These are phyloP conservation scores for Excoecaria agallocha DNA, from an alignment of 345 rosid species.

Conservation along the genomic window DNA sequence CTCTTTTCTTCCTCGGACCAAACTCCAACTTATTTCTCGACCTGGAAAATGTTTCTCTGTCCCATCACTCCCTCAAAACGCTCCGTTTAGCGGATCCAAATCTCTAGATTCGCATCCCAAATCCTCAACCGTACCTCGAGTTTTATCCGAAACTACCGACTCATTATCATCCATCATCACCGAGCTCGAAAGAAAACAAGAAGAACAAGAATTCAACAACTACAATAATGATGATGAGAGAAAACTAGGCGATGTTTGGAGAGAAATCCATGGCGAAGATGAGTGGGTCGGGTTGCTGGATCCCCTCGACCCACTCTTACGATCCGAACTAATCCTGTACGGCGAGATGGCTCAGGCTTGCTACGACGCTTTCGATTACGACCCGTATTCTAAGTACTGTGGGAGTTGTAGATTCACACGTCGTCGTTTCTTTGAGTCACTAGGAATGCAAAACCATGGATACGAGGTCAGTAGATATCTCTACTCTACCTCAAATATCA, in stretches of 20 bases:
- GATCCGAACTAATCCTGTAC: constrained; percentile 77
- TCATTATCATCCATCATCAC: constrained; percentile 38
- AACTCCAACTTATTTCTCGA: neutral
- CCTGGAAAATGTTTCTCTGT: neutral
- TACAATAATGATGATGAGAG: constrained; percentile 22
- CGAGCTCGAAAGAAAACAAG: constrained; percentile 19
- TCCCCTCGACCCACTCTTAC: constrained; percentile 67
- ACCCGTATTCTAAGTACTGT: constrained; percentile 68
- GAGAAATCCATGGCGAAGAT: constrained; percentile 70
- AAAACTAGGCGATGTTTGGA: constrained; percentile 53
- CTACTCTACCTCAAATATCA: constrained; percentile 70
- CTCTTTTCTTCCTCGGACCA: constrained; percentile 24
- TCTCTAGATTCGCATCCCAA: constrained; percentile 9
- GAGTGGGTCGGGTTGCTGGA: constrained; percentile 76
- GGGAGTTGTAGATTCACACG: constrained; percentile 68
- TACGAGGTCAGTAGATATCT: constrained; percentile 63
- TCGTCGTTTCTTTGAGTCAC: constrained; percentile 47
- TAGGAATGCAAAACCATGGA: constrained; percentile 46
- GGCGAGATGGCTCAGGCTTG: constrained; percentile 91
- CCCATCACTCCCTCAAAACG: constrained; percentile 11
- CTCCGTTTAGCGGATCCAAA: neutral
- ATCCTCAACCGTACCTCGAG: constrained; percentile 17
- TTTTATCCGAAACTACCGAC: constrained; percentile 30
- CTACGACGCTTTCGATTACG: constrained; percentile 81
- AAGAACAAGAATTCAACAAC: constrained; percentile 11